phyloP scores from a whole-genome alignment of 192 early-diverging fungal species.

The Funneliformis geosporum region DNA sequence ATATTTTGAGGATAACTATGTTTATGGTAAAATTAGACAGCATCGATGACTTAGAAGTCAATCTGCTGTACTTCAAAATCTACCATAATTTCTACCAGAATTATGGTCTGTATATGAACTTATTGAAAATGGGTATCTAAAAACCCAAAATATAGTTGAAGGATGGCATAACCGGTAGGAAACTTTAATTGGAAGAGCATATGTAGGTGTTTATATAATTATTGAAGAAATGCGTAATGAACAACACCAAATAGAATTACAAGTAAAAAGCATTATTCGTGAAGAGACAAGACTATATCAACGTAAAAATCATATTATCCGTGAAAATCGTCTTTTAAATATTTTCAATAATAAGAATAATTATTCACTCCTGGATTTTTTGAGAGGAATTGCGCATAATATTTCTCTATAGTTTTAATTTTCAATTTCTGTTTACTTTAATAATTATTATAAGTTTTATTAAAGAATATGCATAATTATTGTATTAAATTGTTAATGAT shows the following conservation, averaged over 20 bases:
- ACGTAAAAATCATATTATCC: background rate
- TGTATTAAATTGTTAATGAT: too few species aligned
- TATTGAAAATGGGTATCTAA: background rate
- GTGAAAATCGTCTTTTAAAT: background rate
- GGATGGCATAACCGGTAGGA: background rate
- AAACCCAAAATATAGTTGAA: conserved; percentile 7
- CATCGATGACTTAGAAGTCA: conserved; percentile 18
- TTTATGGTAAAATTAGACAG: background rate
- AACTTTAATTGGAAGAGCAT: conserved; percentile 2
- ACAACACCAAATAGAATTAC: background rate
- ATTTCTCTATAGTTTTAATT: conserved; percentile 5
- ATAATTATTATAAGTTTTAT: too few species aligned
- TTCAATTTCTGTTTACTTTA: too few species aligned
- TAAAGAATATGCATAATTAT: too few species aligned
- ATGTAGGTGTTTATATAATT: conserved; percentile 20
- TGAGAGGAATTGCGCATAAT: conserved; percentile 16
- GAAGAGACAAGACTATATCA: background rate
- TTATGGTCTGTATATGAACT: background rate
- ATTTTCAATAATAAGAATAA: conserved; percentile 5
- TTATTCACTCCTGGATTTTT: background rate
- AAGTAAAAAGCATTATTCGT: background rate
- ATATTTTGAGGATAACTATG: conserved; percentile 18
- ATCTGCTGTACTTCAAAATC: background rate
- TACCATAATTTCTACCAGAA: conserved; percentile 11
- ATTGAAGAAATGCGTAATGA: conserved; percentile 29